A percentile compares a stretch with the other conserved stretches of the same genome.
These are phyloP conservation scores for Elsinoe fawcettii DNA, from an alignment of 2,329 filamentous ascomycete genomes.

Conservation along the genomic window DNA sequence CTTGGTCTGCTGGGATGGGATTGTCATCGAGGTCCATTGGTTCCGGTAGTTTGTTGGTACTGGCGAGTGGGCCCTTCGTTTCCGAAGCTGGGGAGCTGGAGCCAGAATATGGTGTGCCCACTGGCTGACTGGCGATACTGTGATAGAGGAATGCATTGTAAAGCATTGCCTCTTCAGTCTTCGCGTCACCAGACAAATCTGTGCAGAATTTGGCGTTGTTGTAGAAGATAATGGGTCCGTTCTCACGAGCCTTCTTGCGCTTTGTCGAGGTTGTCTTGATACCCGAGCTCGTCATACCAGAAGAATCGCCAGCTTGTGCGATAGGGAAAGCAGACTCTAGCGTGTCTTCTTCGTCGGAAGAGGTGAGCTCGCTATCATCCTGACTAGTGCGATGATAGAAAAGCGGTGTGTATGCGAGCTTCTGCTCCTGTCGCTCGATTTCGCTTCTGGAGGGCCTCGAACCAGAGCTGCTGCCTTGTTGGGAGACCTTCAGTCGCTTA, in stretches of 20 bases:
- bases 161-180: slow-evolving; percentile 16
- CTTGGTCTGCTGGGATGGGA: slow-evolving; percentile 28
- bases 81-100: not conserved
- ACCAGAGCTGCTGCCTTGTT: slow-evolving; percentile 18
- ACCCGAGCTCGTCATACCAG: slow-evolving; percentile 40
- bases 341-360: slow-evolving; percentile 28
- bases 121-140: slow-evolving; percentile 27
- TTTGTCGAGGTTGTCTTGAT: slow-evolving; percentile 34
- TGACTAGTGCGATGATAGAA: slow-evolving; percentile 41
- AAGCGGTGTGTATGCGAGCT: slow-evolving; percentile 40
- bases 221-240: slow-evolving; percentile 78
- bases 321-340: slow-evolving; percentile 27
- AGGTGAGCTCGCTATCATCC: slow-evolving; percentile 33
- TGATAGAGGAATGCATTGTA: slow-evolving; percentile 25
- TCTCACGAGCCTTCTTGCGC: slow-evolving; percentile 48
- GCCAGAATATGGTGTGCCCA: slow-evolving; percentile 22
- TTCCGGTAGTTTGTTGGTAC: slow-evolving; percentile 24
- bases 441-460: slow-evolving; percentile 2
- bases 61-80: slow-evolving; percentile 26
- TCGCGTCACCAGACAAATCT: slow-evolving; percentile 62
- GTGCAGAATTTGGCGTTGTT: slow-evolving; percentile 72
- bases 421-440: slow-evolving; percentile 23
- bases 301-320: slow-evolving; percentile 31
- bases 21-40: slow-evolving; percentile 32
- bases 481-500: slow-evolving; percentile 21